Base-by-base conservation (phyloP, 2,329 filamentous ascomycete genomes). In the Nothophoma quercina region DNA sequence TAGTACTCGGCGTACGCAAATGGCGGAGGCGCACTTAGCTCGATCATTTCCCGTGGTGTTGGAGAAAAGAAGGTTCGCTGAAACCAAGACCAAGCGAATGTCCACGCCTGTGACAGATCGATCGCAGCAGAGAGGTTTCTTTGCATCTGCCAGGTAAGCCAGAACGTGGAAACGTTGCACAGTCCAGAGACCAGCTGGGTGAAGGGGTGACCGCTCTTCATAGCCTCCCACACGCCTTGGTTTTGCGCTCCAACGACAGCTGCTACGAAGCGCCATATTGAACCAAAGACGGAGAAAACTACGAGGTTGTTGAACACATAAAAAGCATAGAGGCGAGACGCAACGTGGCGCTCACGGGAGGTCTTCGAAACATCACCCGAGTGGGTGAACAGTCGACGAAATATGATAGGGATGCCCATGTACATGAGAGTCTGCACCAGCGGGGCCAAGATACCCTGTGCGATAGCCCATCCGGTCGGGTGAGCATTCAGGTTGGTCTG, bases 1-100 rank as follows among this genome's bases (percentile, higher is more conserved):
- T 97, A 98, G 76, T 98, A 97, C 62, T 87, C 91, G 52, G 93
- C 91, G 68, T 97, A 98, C 60, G 96, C 91, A 71, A 99, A 97
- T 0, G 90, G 81, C 8, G 90, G 92, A 0, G 95, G 95, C 1
- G 95, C 93, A 1, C 92, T 96, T 68, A 96, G 85, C 74, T 97
- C 92, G 62, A 98, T 98, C 64, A 95, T 80, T 72, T 96, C 88
- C 61, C 95, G 85, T 7, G 95, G 95, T 4, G 95, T 98, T 5
- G 93, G 93, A 55, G 85, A 88, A 13, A 90, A 85, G 67, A 96
- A 93, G 41, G 87, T 88, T 66, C 91, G 88, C 59, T 87, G 83
- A 68, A 93, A 88, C 73, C 90, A 96, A 59, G 89, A 88, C 80
- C 88, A 89, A 23, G 89, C 77, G 51, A 99, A 79, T 3, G 87